Base-by-base conservation (phyloP, 2,329 filamentous ascomycete species). In the Colletotrichum zoysiae region DNA sequence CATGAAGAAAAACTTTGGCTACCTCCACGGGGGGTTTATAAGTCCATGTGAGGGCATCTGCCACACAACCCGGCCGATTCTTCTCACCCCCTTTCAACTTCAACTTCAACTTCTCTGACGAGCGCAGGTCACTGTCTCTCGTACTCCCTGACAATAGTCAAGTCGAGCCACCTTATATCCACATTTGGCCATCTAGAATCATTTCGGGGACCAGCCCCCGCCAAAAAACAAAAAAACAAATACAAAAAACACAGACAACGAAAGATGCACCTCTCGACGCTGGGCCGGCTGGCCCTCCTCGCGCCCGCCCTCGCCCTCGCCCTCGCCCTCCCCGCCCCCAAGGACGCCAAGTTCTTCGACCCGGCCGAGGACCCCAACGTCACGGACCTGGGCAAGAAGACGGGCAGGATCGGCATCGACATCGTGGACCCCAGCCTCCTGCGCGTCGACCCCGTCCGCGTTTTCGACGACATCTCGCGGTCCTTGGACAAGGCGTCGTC, bases 341-440 rank as follows among this genome's bases (percentile, higher is more conserved):
- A 72, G 50, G 70, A 65, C 59, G 44, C n/a, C 30, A 68, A 62
- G 40, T 18, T 60, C 40, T 42, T 53, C 53, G 3, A 42, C n/a
- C 18, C 38, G 26, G 9, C 38, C 26, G 23, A 2, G 6, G 50
- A 53, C 16, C 14, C 40, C 18, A 2, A n/a, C 30, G 61, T 53
- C 11, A n/a, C 20, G 1, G 62, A 69, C 53, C 59, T 69, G 1
- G 55, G 55, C 46, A 1, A 9, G 14, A 11, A 60, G 9, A 71
- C 58, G 51, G 69, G 69, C 46, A 55, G 18, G 12, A 72, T 72
- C 55, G 59, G 70, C 46, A 66, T 72, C n/a, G 70, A 72, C 48
- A 59, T 38, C 5, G 69, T 71, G 26, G 69, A 71, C 65, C 53
- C 59, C 44, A 64, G 14, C 59, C 16, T 18, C 30, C 69, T 71